Conservation (phyloP, 805 yeast species). For the Candida oleophila region DNA sequence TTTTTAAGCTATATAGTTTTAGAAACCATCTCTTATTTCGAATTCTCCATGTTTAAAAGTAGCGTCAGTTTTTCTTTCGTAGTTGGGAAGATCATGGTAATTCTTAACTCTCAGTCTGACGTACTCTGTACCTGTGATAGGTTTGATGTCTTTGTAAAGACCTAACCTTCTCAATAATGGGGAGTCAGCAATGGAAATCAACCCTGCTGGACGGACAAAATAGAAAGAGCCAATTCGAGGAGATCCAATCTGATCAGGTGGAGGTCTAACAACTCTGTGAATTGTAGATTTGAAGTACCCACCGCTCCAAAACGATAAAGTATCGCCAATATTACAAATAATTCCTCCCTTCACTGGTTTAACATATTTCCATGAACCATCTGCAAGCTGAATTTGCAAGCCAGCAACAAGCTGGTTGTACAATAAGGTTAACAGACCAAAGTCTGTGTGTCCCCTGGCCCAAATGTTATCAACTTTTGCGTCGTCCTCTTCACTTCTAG, state of each 20-base stretch:
- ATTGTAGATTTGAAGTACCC: conserved; percentile 34
- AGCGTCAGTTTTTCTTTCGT: conserved; percentile 22
- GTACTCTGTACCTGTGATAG: conserved; percentile 28
- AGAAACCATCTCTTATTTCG: conserved; percentile 25
- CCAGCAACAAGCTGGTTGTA: conserved; percentile 37
- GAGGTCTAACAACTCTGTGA: conserved; percentile 36
- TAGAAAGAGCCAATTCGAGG: conserved; percentile 36
- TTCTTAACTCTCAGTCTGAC: conserved; percentile 28
- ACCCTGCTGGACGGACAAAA: conserved; percentile 31
- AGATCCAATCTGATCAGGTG: conserved; percentile 27
- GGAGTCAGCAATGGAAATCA: conserved; percentile 28
- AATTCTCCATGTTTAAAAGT: conserved; percentile 28
- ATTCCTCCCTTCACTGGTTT: conserved; percentile 30
- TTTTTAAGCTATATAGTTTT: no score
- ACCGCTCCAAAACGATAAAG: conserved; percentile 33
- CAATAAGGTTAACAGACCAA: conserved; percentile 33
- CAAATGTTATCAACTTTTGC: conserved; percentile 28
- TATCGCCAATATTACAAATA: conserved; percentile 36
- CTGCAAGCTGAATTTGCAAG: conserved; percentile 26
- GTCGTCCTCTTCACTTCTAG: conserved; percentile 27
- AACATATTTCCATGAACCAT: conserved; percentile 35
- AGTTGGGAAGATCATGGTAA: conserved; percentile 22
- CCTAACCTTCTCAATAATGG: conserved; percentile 31
- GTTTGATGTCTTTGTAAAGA: conserved; percentile 21
- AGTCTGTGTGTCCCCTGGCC: conserved; percentile 37